These are phyloP conservation scores for Mortierella sp. DNA, from an alignment of 371 early-diverging fungal species.

Conservation along the genomic window DNA sequence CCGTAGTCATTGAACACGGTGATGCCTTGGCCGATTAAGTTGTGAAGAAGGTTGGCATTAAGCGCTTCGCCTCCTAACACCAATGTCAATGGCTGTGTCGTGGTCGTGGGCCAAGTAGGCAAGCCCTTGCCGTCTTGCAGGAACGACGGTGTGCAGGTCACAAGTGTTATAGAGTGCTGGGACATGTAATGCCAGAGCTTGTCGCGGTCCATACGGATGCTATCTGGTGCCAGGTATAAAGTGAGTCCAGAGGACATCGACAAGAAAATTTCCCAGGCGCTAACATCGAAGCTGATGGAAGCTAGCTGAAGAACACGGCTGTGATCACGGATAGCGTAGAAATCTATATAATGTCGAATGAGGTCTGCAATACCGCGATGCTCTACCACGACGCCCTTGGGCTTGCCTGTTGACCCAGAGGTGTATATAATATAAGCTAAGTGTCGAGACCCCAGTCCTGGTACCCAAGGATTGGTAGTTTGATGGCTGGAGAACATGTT, in stretches of 20 bases:
- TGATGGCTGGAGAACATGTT: background rate
- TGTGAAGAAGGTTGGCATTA: background rate
- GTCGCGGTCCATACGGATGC: background rate
- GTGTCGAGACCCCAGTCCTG: background rate
- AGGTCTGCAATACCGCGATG: background rate
- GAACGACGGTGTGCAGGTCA: background rate
- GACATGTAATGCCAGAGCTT: background rate
- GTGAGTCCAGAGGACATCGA: background rate
- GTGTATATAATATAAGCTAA: slow-evolving; percentile 54
- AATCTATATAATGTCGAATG: background rate
- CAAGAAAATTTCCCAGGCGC: background rate
- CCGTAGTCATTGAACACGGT: slow-evolving; percentile 5
- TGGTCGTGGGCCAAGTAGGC: background rate
- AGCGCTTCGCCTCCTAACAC: background rate
- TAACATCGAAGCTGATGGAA: background rate
- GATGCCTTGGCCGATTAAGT: background rate
- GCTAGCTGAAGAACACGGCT: background rate
- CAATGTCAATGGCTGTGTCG: background rate
- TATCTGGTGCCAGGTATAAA: background rate
- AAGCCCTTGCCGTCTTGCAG: background rate
- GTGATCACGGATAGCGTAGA: background rate
- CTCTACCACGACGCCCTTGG: slow-evolving; percentile 59
- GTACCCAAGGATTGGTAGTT: background rate
- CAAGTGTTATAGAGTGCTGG: background rate
- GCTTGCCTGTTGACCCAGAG: slow-evolving; percentile 61